Evolutionary conservation across 1,284 basidiomycete genomes (phyloP), one percentile per base, ranked within the genome.

Genomic region (Ustilago hordei): DNA sequence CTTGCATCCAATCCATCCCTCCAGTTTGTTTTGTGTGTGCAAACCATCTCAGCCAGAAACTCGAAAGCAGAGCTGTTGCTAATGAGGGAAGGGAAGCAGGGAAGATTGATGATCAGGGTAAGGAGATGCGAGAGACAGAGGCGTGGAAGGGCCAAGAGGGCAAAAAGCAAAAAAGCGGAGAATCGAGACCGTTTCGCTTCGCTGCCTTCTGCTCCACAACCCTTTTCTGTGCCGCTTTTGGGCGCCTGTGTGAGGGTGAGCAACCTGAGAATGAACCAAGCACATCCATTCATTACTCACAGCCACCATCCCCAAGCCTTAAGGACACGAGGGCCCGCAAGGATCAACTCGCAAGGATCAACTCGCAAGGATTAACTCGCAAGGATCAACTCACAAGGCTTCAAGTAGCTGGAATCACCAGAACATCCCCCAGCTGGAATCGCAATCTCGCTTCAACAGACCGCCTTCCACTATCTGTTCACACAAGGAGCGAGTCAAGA

Each of bases 101-200:
- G 2, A 28, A 28, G 23, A 28, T 28, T 39, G 11, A 9, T 39
- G 17, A 41, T 6, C 13, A 6, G 39, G 4, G 39, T 15, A 41
- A 41, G 17, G 45, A 48, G 8, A 11, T 48, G 45, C 8, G 45
- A 48, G 11, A 17, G n/a, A 13, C 7, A 31, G 8, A 23, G 19
- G 45, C 45, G 19, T 23, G 32, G 4, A 35, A 35, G 34, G 52
- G 31, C 32, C 15, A n/a, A 12, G 52, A 7, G 19, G 28, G 32
- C 12, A 31, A 15, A 19, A 31, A 52, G 15, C 3, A 8, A n/a
- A 28, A 19, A 55, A 41, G 19, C 7, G 36, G 35, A 55, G 36
- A 55, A 34, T 28, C 23, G 23, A 39, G 23, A 38, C 52, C 45
- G 43, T 58, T 32, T 36, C 56, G 32, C 56, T 36, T 53, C 3